A percentile compares a stretch with the other conserved stretches of the same genome.
Conservation (phyloP, 2,329 filamentous ascomycete species). For the Penicillium olsonii region DNA sequence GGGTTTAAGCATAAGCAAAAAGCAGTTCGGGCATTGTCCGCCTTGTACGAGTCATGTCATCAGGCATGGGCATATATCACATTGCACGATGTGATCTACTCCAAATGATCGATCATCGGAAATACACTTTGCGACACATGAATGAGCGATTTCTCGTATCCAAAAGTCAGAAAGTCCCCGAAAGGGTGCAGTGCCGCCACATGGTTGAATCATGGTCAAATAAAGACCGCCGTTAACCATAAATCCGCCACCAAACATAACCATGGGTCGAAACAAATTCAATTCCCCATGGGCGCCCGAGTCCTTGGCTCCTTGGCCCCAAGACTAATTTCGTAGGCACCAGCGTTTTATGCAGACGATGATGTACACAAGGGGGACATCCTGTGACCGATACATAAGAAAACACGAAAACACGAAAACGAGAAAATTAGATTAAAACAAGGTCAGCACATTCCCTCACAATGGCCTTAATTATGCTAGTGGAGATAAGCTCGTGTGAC, state of each 20-base stretch:
- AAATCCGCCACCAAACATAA: slow-evolving; percentile 1
- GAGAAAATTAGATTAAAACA: background rate
- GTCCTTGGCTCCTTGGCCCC: no score
- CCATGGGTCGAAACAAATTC: slow-evolving; percentile 19
- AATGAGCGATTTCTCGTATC: slow-evolving; percentile 17
- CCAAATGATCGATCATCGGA: background rate
- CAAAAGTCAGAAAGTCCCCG: slow-evolving; percentile 20
- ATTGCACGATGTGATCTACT: slow-evolving; percentile 8
- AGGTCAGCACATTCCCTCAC: slow-evolving; percentile 14
- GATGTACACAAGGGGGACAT: no score
- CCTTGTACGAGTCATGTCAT: slow-evolving; percentile 28
- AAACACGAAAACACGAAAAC: background rate
- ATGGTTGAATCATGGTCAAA: slow-evolving; percentile 17
- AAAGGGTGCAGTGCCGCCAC: slow-evolving; percentile 23
- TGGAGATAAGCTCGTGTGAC: slow-evolving; percentile 42
- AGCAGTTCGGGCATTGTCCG: slow-evolving; percentile 28
- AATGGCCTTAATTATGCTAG: slow-evolving; percentile 35
- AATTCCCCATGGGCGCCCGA: no score
- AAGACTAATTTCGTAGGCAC: slow-evolving; percentile 11
- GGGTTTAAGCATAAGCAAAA: slow-evolving; percentile 40
- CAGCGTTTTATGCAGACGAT: slow-evolving; percentile 11
- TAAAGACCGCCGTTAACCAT: slow-evolving; percentile 12
- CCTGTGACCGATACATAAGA: slow-evolving; percentile 3
- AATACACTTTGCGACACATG: background rate
- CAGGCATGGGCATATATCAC: slow-evolving; percentile 24